Evolutionary conservation across 257 asterid species (phyloP), one percentile per base, ranked within the genome.

Genomic region (Lycium barbarum): DNA sequence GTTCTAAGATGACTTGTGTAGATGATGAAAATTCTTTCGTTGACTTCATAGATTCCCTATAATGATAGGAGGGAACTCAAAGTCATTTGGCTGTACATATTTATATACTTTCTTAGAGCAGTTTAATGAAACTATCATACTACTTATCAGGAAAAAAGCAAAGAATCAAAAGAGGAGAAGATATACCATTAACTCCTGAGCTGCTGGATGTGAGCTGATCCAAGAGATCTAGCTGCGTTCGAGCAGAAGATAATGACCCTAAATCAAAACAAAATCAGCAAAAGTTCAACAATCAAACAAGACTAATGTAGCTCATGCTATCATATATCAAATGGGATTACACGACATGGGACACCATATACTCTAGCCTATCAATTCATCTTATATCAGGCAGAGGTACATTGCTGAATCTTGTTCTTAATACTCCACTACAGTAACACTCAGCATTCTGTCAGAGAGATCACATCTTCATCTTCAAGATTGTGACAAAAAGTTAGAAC

Each of bases 221-320:
- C 92, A 94, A 87, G 87, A 96, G 98, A 89, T 91, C 97, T 84
- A 96, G 90, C 85, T 92, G 98, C 6, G 87, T 65, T 53, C 93
- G 94, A 81, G 98, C 93, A 84, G 99, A 90, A 83, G 96, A 72
- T 35, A 91, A 89, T 5, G 96, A 86, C 67, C 95, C 96, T 94
- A 59, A 49, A 80, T 67, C 82, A 76, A 73, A 73, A 58, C n/a
- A 0, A 11, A 11, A 22, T 72, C 36, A 66, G 43, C 57, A 63
- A 82, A 66, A 58, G 38, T 65, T 38, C 59, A 9, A 73, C 4
- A 7, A 43, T 49, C 45, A 65, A 7, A 22, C 61, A 85, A 47
- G 5, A 45, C 38, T 49, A 45, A 72, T 45, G 15, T 8, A 70
- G 14, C 54, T 3, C 54, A 70, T 4, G 18, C 5, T 7, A 18